A percentile compares a stretch with the other conserved stretches of the same genome.
These are phyloP conservation scores for Pogostemon cablin DNA, from an alignment of 257 asterid genomes.

Conservation along the genomic window DNA sequence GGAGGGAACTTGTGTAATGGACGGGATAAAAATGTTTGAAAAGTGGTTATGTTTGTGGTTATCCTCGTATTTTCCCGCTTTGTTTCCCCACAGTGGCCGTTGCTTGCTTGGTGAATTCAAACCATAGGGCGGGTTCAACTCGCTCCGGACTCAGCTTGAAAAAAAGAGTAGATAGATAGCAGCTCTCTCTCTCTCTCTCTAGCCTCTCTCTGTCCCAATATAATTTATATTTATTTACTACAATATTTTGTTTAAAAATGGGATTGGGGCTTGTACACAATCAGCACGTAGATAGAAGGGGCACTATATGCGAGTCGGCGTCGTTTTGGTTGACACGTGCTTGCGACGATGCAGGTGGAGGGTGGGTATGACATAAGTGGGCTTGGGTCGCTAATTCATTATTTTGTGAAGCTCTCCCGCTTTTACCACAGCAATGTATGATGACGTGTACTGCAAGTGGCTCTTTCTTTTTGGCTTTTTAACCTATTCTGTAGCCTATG, in stretches of 20 bases:
- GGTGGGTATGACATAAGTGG: background rate
- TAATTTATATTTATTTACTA: too few relatives aligned
- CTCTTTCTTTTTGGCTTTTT: too few relatives aligned
- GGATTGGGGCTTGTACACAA: conserved; percentile 31
- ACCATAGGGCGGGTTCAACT: conserved; percentile 44
- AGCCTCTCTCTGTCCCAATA: too few relatives aligned
- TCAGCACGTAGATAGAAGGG: conserved; percentile 21
- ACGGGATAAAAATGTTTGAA: conserved; percentile 56
- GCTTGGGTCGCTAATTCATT: too few relatives aligned
- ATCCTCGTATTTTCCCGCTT: conserved; percentile 38
- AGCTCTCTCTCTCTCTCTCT: background rate
- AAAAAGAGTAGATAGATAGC: background rate
- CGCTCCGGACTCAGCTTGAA: conserved; percentile 48
- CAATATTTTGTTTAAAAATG: background rate
- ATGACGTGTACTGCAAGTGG: too few relatives aligned
- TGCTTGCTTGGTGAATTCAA: conserved; percentile 32
- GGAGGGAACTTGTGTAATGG: conserved; percentile 67
- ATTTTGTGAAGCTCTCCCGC: too few relatives aligned
- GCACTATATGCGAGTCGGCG: conserved; percentile 25
- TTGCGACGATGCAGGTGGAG: conserved; percentile 17
- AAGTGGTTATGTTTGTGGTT: conserved; percentile 53
- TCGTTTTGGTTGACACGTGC: conserved; percentile 44
- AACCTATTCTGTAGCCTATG: too few relatives aligned
- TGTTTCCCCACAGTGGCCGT: conserved; percentile 38
- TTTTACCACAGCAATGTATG: too few relatives aligned